A percentile compares a stretch with the other conserved stretches of the same genome.
These are phyloP conservation scores for Penicillium salamii DNA, from an alignment of 495 filamentous ascomycete species.

Conservation along the genomic window DNA sequence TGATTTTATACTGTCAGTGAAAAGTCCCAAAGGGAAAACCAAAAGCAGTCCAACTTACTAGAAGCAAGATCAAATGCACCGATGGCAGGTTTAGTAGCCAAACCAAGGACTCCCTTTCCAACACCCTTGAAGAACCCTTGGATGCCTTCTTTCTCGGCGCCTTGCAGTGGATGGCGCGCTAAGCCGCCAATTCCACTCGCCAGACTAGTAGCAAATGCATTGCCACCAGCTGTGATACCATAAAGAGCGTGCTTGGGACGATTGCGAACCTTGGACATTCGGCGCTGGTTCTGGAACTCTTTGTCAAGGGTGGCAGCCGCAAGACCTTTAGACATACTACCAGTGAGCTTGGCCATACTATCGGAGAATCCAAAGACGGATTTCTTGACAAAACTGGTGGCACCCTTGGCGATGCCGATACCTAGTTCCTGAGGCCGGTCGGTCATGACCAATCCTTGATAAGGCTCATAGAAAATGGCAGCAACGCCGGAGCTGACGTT, in stretches of 20 bases:
- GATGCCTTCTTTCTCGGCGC: constrained; percentile 91
- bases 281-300: constrained; percentile 93
- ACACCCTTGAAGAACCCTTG: constrained; percentile 96
- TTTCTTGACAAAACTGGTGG: constrained; percentile 96
- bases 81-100: constrained; percentile 94
- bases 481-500: constrained; percentile 95
- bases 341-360: constrained; percentile 93
- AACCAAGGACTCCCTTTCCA: constrained; percentile 87
- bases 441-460: constrained; percentile 95
- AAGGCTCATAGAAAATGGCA: constrained; percentile 98
- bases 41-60: constrained; percentile 39
- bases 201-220: constrained; percentile 88
- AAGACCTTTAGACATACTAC: constrained; percentile 93
- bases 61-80: constrained; percentile 96
- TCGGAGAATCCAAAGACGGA: constrained; percentile 96
- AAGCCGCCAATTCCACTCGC: constrained; percentile 91
- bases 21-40: background rate
- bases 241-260: constrained; percentile 95
- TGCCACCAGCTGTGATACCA: constrained; percentile 92
- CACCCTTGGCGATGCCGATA: constrained; percentile 91
- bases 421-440: constrained; percentile 93
- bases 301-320: constrained; percentile 95
- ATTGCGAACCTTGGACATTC: constrained; percentile 90
- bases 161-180: constrained; percentile 88
- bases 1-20: constrained; percentile 26